Evolutionary conservation across 371 early-diverging fungal species (phyloP).

Genomic region (Mucor sp.): DNA sequence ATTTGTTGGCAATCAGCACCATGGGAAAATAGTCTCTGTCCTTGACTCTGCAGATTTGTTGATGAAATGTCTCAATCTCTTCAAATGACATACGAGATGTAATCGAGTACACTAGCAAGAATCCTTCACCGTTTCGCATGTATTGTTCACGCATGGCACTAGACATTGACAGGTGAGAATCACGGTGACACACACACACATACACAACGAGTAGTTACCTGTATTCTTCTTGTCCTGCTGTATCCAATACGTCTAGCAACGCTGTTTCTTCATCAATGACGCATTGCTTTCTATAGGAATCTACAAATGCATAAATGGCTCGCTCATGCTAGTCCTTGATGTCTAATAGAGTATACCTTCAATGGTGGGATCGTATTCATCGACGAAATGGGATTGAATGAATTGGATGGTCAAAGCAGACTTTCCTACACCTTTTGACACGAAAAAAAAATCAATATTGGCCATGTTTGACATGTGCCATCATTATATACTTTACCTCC

Average conservation of each 20-base stretch:
- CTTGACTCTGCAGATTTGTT: conserved; percentile 83
- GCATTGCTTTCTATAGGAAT: conserved; percentile 91
- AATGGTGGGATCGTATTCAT: conserved; percentile 95
- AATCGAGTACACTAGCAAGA: conserved; percentile 64
- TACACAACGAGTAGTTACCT: conserved; percentile 37
- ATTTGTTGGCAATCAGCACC: conserved; percentile 94
- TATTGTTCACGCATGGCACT: conserved; percentile 81
- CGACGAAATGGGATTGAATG: conserved; percentile 89
- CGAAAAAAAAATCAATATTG: not conserved
- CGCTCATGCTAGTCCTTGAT: not conserved
- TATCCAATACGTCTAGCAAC: conserved; percentile 88
- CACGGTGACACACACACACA: not conserved
- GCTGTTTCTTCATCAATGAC: conserved; percentile 84
- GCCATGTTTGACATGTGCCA: not conserved
- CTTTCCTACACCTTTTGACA: conserved; percentile 71
- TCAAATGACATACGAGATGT: conserved; percentile 78
- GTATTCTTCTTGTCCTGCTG: conserved; percentile 95
- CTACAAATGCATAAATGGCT: conserved; percentile 31
- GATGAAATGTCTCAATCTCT: conserved; percentile 76
- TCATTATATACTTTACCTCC: conserved; percentile 66
- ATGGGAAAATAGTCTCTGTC: conserved; percentile 85
- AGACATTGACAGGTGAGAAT: not conserved
- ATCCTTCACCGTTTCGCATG: conserved; percentile 70
- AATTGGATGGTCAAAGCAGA: conserved; percentile 92
- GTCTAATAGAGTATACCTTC: conserved; percentile 71